Base-by-base conservation (phyloP, 1,139 yeast genomes). In the Entelexis paramagnoliae region DNA sequence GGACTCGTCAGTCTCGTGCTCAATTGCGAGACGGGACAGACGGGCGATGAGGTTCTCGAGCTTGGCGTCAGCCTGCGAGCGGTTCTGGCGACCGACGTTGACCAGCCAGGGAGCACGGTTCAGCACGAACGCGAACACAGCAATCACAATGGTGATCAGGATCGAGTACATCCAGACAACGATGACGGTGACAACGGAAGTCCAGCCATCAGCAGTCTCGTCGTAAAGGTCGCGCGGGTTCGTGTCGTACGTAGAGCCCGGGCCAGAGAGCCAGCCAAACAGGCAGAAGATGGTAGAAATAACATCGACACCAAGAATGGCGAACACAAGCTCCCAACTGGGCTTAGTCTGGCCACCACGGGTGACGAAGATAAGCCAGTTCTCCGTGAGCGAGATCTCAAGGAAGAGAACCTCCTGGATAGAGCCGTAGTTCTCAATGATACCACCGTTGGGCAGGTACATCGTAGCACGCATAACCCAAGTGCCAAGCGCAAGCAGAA, bases 101-200 rank as follows among this genome's bases (percentile, higher is more conserved):
- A 63, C 62, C 43, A 66, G 61, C 48, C 54, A 56, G 20, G 65
- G 62, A 48, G 62, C 58, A 47, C 61, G 60, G 58, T 62, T 60
- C 48, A 88, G 84, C 70, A 84, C 67, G 86, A 81, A 86, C 84
- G 88, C 88, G 70, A 89, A 88, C 80, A 95, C 95, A 73, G 95
- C 96, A 77, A 87, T 73, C 75, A 83, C 81, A 78, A 94, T 85
- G 86, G 87, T 85, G 72, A 84, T 85, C 81, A 95, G 95, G 74
- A 87, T 82, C 61, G 96, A 86, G 91, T 85, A 87, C 68, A 86
- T 73, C 93, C 93, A 88, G 73, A 84, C 78, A 77, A 94, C 83
- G 69, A 82, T 88, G 68, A 87, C 95, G 55, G 96, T 81, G 66
- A 88, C 96, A 65, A 87, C 82, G 74, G 87, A 94, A 71, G 91